A percentile compares a stretch with the other conserved stretches of the same genome.
Evolutionary conservation across 352 stramenopile genomes (phyloP).

Genomic region (Blastocystis sp.): DNA sequence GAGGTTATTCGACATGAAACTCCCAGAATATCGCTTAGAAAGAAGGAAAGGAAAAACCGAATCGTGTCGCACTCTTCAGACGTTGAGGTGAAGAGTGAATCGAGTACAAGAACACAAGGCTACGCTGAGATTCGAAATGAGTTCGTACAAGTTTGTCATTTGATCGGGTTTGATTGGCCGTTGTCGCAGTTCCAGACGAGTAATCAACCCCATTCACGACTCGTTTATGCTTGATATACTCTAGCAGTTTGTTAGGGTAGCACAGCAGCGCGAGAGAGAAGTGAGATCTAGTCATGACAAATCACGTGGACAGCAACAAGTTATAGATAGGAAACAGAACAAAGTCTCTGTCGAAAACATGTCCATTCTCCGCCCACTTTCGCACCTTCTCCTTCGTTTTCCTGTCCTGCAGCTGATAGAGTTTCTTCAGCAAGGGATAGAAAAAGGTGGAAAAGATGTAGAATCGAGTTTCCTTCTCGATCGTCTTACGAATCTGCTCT

Average conservation of each 20-base stretch:
- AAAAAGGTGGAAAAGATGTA: conserved; percentile 49
- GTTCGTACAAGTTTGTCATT: not conserved
- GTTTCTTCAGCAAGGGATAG: not conserved
- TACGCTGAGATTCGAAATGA: not conserved
- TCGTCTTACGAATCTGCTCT: too few relatives aligned
- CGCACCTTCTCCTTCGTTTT: not conserved
- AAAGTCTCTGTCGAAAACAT: not conserved
- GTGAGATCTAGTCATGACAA: not conserved
- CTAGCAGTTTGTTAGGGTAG: conserved; percentile 9
- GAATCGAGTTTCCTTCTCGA: not conserved
- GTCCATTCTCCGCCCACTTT: not conserved
- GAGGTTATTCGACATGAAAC: not conserved
- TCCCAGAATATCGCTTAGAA: not conserved
- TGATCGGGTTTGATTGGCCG: not conserved
- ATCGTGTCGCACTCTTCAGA: not conserved
- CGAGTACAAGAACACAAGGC: conserved; percentile 12
- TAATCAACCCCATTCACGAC: conserved; percentile 23
- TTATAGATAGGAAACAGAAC: not conserved
- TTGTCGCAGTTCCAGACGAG: not conserved
- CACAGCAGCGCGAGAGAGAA: not conserved
- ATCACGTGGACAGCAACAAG: not conserved
- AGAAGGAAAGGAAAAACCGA: not conserved
- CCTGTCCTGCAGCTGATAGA: not conserved
- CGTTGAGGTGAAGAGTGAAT: not conserved
- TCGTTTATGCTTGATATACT: not conserved